Percentiles rank a stretch among this genome's conserved stretches.
Conservation (phyloP, 768 basidiomycete genomes). For the Macrolepiota dolichaula region DNA sequence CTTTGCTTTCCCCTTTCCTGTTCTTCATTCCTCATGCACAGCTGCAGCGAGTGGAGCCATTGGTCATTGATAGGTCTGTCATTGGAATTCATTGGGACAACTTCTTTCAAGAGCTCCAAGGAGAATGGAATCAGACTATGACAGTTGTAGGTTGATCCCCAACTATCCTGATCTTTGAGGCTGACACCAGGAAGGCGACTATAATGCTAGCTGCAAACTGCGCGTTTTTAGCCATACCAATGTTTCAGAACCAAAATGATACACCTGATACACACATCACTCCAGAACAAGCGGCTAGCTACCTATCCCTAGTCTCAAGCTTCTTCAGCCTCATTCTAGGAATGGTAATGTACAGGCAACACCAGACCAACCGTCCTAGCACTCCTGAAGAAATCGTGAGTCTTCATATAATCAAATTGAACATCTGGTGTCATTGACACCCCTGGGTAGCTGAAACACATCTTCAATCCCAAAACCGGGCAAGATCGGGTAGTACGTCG, state of each 20-base stretch:
- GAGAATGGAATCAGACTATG: conserved; percentile 3
- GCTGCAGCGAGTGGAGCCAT: neutral
- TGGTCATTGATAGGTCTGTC: neutral
- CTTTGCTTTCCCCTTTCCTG: neutral
- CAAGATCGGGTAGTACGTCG: neutral
- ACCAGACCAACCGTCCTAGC: neutral
- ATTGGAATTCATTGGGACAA: conserved; percentile 1
- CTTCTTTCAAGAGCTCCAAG: conserved; percentile 2
- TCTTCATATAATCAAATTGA: neutral
- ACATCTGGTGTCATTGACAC: neutral
- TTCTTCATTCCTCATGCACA: conserved; percentile 8
- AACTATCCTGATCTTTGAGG: neutral
- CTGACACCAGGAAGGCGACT: neutral
- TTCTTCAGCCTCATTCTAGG: conserved; percentile 4
- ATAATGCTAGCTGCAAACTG: conserved; percentile 9
- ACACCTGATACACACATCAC: neutral
- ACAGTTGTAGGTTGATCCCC: neutral
- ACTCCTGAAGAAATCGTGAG: neutral
- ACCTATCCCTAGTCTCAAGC: conserved; percentile 1
- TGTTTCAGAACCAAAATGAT: neutral
- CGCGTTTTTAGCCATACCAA: conserved; percentile 5
- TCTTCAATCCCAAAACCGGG: neutral
- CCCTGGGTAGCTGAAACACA: neutral
- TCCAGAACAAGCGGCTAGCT: conserved; percentile 4
- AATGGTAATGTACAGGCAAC: conserved; percentile 1